These are phyloP conservation scores for Annona cherimola DNA, from an alignment of 164 flowering plant species.

Conservation along the genomic window DNA sequence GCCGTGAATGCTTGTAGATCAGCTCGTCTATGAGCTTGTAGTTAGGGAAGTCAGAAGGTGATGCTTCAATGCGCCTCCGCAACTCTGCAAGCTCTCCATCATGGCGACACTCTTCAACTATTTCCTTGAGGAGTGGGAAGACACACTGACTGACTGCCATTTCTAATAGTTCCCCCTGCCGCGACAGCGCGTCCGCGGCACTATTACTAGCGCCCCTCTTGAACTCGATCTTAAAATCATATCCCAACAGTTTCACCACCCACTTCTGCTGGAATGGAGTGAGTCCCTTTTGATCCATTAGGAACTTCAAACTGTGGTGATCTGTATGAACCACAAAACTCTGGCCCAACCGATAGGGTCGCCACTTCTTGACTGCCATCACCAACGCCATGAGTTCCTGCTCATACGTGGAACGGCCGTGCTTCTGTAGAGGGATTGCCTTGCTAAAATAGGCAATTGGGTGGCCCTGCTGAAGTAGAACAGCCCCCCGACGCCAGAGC, in stretches of 20 bases:
- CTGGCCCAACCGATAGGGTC: not conserved
- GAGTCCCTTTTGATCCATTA: not conserved
- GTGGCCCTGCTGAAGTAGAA: not conserved
- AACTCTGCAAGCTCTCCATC: too few species aligned
- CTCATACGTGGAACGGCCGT: not conserved
- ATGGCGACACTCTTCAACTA: too few species aligned
- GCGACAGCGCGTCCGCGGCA: not conserved
- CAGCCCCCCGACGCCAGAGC: not conserved
- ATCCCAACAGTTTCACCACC: not conserved
- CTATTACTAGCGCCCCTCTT: not conserved
- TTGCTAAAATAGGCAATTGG: not conserved
- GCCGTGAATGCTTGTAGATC: too few species aligned
- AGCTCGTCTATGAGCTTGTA: too few species aligned
- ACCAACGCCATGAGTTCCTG: not conserved
- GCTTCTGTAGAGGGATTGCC: not conserved
- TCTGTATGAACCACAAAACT: not conserved
- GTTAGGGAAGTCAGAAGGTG: too few species aligned
- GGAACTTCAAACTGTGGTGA: not conserved
- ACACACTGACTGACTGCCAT: too few species aligned
- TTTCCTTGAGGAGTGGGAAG: too few species aligned
- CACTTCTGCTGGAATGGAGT: not conserved
- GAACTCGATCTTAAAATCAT: not conserved
- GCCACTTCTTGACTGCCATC: not conserved
- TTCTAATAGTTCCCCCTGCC: too few species aligned
- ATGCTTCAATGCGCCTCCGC: too few species aligned